Base-by-base conservation (phyloP, 257 asterid species). In the Nicotiana noctiflora region DNA sequence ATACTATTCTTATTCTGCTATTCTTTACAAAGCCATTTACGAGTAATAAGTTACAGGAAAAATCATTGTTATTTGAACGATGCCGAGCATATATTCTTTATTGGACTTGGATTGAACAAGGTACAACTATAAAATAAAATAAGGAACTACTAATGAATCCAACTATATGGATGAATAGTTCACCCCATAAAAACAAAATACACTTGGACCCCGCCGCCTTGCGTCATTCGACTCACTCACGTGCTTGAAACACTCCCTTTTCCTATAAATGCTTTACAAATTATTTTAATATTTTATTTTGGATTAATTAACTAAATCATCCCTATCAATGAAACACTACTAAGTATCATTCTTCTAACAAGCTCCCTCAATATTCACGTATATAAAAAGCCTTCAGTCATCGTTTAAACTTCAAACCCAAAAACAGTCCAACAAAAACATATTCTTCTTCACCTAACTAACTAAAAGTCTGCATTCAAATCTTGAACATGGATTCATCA, bases 141-240 rank as follows among this genome's bases (percentile, higher is more conserved):
- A 46, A 9, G 3, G 21, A 19, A 13, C 4, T 37, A 67, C 34
- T 40, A 72, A 37, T 44, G 59, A 46, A 44, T 32, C 72, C 59
- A 31, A 70, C 44, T 25, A 46, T 40, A 77, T 77, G 70, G 12
- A 67, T 49, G 55, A 51, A 53, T 12, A 18, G 46, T 40, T 3
- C 18, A 8, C 3, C 59, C 13, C 14, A 11, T 61, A 49, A 12
- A 25, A 6, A 18, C 4, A 8, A 65, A 61, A 79, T 0, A 61
- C 12, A 68, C 76, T 68, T 37, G 12, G 76, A 68, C 89, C 49
- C 75, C 85, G 93, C 94, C 94, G 92, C 92, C 92, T 67, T 84
- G 85, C 88, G 89, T 85, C 92, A 84, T 82, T 84, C 83, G 90
- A 88, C 90, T 81, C 92, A 88, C 90, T 81, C 92, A 90, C 89